Evolutionary conservation across 768 basidiomycete species (phyloP).

Genomic region (Baorangia bicolor): DNA sequence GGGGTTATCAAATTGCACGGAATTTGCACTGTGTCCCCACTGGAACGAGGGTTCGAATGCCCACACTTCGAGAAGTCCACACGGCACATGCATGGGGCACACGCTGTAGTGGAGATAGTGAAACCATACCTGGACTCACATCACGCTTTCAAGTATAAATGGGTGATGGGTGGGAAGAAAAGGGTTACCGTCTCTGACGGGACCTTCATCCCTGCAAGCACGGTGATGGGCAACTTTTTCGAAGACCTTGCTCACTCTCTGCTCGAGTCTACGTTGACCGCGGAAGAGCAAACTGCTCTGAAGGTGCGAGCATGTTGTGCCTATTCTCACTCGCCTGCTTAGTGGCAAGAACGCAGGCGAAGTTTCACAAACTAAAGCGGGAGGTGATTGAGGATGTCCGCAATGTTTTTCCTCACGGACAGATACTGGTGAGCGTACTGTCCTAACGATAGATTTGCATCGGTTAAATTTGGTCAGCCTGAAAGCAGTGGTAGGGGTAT

Average conservation of each 20-base stretch:
- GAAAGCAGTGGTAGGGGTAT: constrained; percentile 26
- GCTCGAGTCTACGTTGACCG: constrained; percentile 20
- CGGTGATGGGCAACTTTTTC: constrained; percentile 29
- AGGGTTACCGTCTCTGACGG: not conserved
- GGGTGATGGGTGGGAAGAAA: too few relatives aligned
- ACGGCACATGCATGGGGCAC: not conserved
- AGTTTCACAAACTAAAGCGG: constrained; percentile 30
- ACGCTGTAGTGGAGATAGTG: not conserved
- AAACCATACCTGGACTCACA: not conserved
- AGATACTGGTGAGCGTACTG: constrained; percentile 23
- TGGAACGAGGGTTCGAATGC: not conserved
- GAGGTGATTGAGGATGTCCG: constrained; percentile 32
- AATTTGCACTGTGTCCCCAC: not conserved
- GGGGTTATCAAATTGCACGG: not conserved
- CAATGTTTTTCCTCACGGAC: constrained; percentile 26
- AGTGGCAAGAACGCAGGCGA: constrained; percentile 15
- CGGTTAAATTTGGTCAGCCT: constrained; percentile 10
- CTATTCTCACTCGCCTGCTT: not conserved
- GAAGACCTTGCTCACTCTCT: constrained; percentile 28
- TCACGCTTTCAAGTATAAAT: not conserved
- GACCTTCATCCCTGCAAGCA: not conserved
- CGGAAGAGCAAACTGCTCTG: constrained; percentile 24
- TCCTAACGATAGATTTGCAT: not conserved
- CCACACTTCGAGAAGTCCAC: not conserved
- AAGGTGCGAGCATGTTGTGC: constrained; percentile 12